Conservation (phyloP, 495 filamentous ascomycete genomes). For the Neurospora africana region DNA sequence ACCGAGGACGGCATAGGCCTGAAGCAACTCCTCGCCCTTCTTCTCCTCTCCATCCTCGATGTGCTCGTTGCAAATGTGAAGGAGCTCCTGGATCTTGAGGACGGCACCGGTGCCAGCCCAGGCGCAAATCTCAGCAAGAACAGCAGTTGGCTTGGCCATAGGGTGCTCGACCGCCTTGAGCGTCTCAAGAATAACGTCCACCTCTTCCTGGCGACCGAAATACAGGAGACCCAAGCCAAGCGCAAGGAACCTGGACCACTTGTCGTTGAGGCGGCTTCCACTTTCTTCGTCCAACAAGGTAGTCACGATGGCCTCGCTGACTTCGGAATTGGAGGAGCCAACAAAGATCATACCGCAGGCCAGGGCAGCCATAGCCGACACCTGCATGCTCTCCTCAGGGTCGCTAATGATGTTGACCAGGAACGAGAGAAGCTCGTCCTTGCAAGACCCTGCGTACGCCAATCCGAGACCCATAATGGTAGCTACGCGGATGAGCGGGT, state of each 20-base stretch:
- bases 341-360: conserved; percentile 86
- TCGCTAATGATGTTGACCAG: conserved; percentile 82
- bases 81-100: conserved; percentile 87
- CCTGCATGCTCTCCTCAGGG: conserved; percentile 75
- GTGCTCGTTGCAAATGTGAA: conserved; percentile 95
- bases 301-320: conserved; percentile 77
- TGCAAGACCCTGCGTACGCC: conserved; percentile 85
- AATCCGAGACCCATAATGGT: conserved; percentile 94
- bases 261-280: conserved; percentile 79
- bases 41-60: conserved; percentile 85
- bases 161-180: conserved; percentile 93
- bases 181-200: conserved; percentile 88
- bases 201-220: conserved; percentile 94
- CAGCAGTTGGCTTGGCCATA: conserved; percentile 80
- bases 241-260: conserved; percentile 95
- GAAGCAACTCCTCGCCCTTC: conserved; percentile 86
- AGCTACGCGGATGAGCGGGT: conserved; percentile 59
- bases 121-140: conserved; percentile 89
- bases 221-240: conserved; percentile 88
- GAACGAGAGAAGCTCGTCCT: conserved; percentile 66
- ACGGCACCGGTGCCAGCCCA: conserved; percentile 97
- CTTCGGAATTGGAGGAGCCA: conserved; percentile 78
- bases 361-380: conserved; percentile 91
- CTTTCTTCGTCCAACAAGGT: conserved; percentile 89
- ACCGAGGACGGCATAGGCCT: conserved; percentile 92